Evolutionary conservation across 352 stramenopile species (phyloP).

Genomic region (Phytophthora fragariaefolia): DNA sequence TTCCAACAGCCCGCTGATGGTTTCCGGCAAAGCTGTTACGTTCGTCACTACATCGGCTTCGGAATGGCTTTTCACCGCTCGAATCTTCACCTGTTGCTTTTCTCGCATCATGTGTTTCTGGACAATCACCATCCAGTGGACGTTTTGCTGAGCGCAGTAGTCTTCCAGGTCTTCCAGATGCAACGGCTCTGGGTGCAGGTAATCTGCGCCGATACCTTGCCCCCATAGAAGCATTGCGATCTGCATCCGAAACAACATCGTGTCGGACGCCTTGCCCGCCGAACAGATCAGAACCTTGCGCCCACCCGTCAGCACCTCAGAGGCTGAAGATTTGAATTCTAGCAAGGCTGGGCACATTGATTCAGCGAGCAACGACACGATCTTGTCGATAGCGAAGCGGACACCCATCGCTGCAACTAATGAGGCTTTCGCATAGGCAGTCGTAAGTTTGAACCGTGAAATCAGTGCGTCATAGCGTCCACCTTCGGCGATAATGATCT

Average conservation of each 20-base stretch:
- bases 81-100: slow-evolving; percentile 88
- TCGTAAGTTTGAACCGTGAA: slow-evolving; percentile 86
- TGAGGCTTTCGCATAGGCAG: slow-evolving; percentile 73
- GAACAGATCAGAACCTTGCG: slow-evolving; percentile 82
- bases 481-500: slow-evolving; percentile 81
- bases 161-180: slow-evolving; percentile 86
- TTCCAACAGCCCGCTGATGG: slow-evolving; percentile 57
- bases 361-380: slow-evolving; percentile 72
- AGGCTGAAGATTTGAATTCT: slow-evolving; percentile 44
- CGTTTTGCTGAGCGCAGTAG: slow-evolving; percentile 77
- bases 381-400: slow-evolving; percentile 88
- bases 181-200: slow-evolving; percentile 81
- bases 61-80: slow-evolving; percentile 67
- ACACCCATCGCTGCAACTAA: slow-evolving; percentile 82
- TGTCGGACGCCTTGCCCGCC: slow-evolving; percentile 73
- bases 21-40: slow-evolving; percentile 68
- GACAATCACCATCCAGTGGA: slow-evolving; percentile 88
- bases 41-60: slow-evolving; percentile 77
- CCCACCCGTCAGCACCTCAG: slow-evolving; percentile 46
- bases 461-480: slow-evolving; percentile 84
- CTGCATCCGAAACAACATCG: slow-evolving; percentile 79
- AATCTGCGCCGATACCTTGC: slow-evolving; percentile 77
- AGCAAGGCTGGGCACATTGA: slow-evolving; percentile 38
- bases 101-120: slow-evolving; percentile 85
- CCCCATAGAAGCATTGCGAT: slow-evolving; percentile 80